Evolutionary conservation across 257 asterid species (phyloP).

Genomic region (Solanum piurae): DNA sequence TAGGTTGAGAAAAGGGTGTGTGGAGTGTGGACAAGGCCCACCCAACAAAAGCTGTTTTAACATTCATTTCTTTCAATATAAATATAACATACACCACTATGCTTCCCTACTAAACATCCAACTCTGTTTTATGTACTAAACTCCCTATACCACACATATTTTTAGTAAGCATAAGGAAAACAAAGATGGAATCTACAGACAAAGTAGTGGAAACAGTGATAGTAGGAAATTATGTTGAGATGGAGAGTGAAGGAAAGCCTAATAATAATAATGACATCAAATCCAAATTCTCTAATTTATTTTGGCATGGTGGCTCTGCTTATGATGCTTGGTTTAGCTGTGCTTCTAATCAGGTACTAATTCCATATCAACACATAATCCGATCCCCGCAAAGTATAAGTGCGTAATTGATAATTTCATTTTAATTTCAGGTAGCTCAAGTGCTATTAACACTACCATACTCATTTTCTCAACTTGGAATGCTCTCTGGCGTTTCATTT

Average conservation of each 20-base stretch:
- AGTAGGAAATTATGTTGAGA: conserved; percentile 63
- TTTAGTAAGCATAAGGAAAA: neutral
- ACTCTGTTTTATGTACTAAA: conserved; percentile 2
- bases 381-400: neutral
- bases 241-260: conserved; percentile 59
- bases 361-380: neutral
- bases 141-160: neutral
- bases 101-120: neutral
- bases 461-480: conserved; percentile 88
- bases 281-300: conserved; percentile 42
- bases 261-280: conserved; percentile 18
- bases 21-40: neutral
- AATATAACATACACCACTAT: neutral
- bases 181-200: conserved; percentile 44
- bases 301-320: conserved; percentile 95
- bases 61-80: neutral
- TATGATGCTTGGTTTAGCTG: conserved; percentile 98
- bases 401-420: neutral
- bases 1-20: neutral
- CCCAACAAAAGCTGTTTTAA: neutral
- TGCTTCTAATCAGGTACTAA: conserved; percentile 65
- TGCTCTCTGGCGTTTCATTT: conserved; percentile 64
- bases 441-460: conserved; percentile 80
- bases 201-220: conserved; percentile 59
- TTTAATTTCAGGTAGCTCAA: conserved; percentile 61